A percentile compares a stretch with the other conserved stretches of the same genome.
Evolutionary conservation across 108 stramenopile species (phyloP).

Genomic region (Cylindrotheca fusiformis): DNA sequence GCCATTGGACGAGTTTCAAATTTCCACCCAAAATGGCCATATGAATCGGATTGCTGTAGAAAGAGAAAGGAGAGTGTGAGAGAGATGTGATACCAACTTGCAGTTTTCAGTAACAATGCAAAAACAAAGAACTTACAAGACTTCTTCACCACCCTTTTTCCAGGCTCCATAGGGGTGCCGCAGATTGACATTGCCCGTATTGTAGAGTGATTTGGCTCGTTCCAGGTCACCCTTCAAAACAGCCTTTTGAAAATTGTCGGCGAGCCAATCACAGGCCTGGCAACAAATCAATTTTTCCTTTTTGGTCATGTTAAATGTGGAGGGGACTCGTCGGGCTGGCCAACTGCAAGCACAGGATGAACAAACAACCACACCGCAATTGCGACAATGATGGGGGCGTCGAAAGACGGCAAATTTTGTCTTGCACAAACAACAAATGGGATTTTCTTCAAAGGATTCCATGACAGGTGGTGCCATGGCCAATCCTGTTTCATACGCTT

Average conservation of each 20-base stretch:
- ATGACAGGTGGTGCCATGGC: slow-evolving; percentile 54
- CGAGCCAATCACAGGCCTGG: slow-evolving; percentile 39
- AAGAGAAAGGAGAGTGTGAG: not conserved
- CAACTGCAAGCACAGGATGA: slow-evolving; percentile 35
- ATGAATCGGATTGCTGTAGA: slow-evolving; percentile 41
- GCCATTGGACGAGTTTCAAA: slow-evolving; percentile 45
- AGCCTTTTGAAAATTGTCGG: slow-evolving; percentile 38
- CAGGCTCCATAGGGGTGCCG: slow-evolving; percentile 38
- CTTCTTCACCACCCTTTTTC: slow-evolving; percentile 17
- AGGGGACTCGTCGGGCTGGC: slow-evolving; percentile 45
- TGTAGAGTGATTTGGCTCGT: slow-evolving; percentile 36
- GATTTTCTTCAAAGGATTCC: slow-evolving; percentile 27
- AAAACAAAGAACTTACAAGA: slow-evolving; percentile 4
- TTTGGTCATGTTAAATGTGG: slow-evolving; percentile 34
- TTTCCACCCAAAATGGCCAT: slow-evolving; percentile 45
- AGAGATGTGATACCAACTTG: too few species aligned
- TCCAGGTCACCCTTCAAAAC: slow-evolving; percentile 38
- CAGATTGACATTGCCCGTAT: slow-evolving; percentile 60
- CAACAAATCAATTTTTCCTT: slow-evolving; percentile 35
- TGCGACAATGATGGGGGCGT: slow-evolving; percentile 44
- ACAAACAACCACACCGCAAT: slow-evolving; percentile 58
- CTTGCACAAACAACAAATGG: slow-evolving; percentile 48
- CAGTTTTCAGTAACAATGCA: too few species aligned
- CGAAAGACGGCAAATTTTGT: slow-evolving; percentile 42
- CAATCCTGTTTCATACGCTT: slow-evolving; percentile 54